These are phyloP conservation scores for Boletellus emodensis DNA, from an alignment of 768 basidiomycete genomes.

Conservation along the genomic window DNA sequence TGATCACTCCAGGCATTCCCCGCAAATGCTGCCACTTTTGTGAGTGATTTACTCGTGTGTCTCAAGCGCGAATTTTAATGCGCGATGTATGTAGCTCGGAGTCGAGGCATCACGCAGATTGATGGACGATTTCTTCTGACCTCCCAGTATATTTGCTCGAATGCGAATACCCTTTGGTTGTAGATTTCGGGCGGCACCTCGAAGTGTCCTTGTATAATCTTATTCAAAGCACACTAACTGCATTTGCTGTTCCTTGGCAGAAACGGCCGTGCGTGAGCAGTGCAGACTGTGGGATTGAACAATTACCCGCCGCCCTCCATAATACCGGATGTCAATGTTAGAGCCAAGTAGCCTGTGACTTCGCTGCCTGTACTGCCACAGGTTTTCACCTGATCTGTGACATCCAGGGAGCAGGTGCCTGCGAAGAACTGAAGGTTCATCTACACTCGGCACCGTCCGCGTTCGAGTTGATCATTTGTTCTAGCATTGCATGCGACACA, in stretches of 20 bases:
- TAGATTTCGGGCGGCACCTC: slow-evolving; percentile 5
- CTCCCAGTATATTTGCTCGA: background rate
- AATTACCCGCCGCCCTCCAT: slow-evolving; percentile 9
- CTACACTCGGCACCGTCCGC: slow-evolving; percentile 34
- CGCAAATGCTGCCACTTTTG: slow-evolving; percentile 93
- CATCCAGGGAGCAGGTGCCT: slow-evolving; percentile 16
- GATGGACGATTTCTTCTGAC: slow-evolving; percentile 64
- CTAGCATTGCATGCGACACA: slow-evolving; percentile 47
- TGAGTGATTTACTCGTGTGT: slow-evolving; percentile 38
- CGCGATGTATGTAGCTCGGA: slow-evolving; percentile 56
- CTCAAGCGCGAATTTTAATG: background rate
- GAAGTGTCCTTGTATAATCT: slow-evolving; percentile 8
- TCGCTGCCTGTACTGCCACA: background rate
- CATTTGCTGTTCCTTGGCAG: background rate
- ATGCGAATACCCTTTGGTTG: slow-evolving; percentile 3
- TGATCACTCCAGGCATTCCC: slow-evolving; percentile 77
- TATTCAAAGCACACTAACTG: slow-evolving; percentile 1
- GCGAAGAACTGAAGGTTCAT: slow-evolving; percentile 11
- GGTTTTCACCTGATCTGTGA: background rate
- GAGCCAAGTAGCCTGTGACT: background rate
- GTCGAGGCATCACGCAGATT: slow-evolving; percentile 86
- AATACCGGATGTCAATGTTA: slow-evolving; percentile 5
- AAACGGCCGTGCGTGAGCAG: slow-evolving; percentile 1
- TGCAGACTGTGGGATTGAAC: background rate
- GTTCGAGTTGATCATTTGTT: slow-evolving; percentile 33